Base-by-base conservation (phyloP, 345 rosid genomes). In the Camelina neglecta region DNA sequence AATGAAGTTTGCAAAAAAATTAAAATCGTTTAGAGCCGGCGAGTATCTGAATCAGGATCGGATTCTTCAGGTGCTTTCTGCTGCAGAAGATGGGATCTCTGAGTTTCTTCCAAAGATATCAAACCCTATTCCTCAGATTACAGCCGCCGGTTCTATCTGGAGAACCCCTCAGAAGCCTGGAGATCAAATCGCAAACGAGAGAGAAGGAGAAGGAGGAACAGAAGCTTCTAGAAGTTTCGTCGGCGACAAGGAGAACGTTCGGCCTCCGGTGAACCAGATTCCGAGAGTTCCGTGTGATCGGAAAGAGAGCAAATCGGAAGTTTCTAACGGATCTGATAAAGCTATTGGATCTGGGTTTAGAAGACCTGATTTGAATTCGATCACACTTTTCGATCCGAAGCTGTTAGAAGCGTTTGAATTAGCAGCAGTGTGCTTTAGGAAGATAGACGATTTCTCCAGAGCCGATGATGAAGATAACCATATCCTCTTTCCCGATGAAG, bases 301-400 rank as follows among this genome's bases (percentile, higher is more conserved):
- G 31, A 67, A 35, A 70, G 71, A 48, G 7, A 48, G 4, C 9
- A 69, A 76, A 69, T 1, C 65, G 65, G 60, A 53, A 9, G 66
- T 64, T 39, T 18, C 47, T 9, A 10, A 13, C 15, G 48, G 73
- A 58, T 70, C 60, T 38, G 81, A 82, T 47, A 6, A 18, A 8
- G 80, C 31, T 54, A 39, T 39, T 11, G 62, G 68, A 63, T 83
- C 78, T 59, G 83, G 81, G 61, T 91, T 91, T 65, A 80, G 89
- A 81, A 79, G 87, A 60, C 94, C 97, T 36, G 93, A 88, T 60
- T 81, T 87, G 86, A 81, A 88, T 67, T 88, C 97, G 11, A 71
- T 66, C 16, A 87, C 79, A 35, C 92, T 91, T 13, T 93, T 93
- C 45, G 96, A 91, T 67, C 98, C 97, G 1, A 87, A 87, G 29